phyloP scores from a whole-genome alignment of 805 yeast genomes.

The Zygosaccharomyces kombuchaensis region DNA sequence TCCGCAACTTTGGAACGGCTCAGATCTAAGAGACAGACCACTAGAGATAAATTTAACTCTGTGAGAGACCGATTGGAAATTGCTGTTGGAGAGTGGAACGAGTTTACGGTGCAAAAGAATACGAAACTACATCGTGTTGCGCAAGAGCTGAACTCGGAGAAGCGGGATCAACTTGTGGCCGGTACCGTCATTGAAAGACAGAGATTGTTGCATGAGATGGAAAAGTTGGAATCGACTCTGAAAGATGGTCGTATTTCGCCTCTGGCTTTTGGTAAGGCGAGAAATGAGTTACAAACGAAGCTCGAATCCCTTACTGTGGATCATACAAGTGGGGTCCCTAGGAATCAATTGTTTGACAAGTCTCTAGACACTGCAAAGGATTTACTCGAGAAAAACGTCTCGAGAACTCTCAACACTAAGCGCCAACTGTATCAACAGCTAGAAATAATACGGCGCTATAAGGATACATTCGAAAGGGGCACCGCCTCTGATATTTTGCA shows the following conservation, averaged over 20 bases:
- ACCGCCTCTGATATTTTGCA: slow-evolving; percentile 7
- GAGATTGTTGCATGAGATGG: slow-evolving; percentile 17
- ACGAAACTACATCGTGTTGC: slow-evolving; percentile 17
- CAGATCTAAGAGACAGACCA: slow-evolving; percentile 16
- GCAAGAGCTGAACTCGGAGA: slow-evolving; percentile 19
- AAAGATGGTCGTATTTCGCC: slow-evolving; percentile 15
- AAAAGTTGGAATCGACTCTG: slow-evolving; percentile 13
- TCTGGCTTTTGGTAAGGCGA: slow-evolving; percentile 8
- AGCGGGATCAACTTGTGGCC: slow-evolving; percentile 14
- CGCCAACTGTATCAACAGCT: slow-evolving; percentile 17
- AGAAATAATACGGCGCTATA: slow-evolving; percentile 16
- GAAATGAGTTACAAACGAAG: slow-evolving; percentile 13
- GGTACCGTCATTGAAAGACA: slow-evolving; percentile 18
- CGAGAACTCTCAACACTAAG: slow-evolving; percentile 21
- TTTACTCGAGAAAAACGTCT: slow-evolving; percentile 15
- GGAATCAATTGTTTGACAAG: slow-evolving; percentile 15
- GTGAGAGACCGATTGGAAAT: slow-evolving; percentile 14
- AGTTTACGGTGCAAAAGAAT: slow-evolving; percentile 15
- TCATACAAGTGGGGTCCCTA: neutral
- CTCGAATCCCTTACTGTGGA: slow-evolving; percentile 13
- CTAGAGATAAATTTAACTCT: slow-evolving; percentile 19
- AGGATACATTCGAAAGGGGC: slow-evolving; percentile 19
- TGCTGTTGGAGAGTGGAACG: slow-evolving; percentile 9
- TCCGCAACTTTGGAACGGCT: slow-evolving; percentile 7
- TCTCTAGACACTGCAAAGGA: slow-evolving; percentile 23